A percentile compares a stretch with the other conserved stretches of the same genome.
These are phyloP conservation scores for Clathrus columnatus DNA, from an alignment of 768 basidiomycete genomes.

Conservation along the genomic window DNA sequence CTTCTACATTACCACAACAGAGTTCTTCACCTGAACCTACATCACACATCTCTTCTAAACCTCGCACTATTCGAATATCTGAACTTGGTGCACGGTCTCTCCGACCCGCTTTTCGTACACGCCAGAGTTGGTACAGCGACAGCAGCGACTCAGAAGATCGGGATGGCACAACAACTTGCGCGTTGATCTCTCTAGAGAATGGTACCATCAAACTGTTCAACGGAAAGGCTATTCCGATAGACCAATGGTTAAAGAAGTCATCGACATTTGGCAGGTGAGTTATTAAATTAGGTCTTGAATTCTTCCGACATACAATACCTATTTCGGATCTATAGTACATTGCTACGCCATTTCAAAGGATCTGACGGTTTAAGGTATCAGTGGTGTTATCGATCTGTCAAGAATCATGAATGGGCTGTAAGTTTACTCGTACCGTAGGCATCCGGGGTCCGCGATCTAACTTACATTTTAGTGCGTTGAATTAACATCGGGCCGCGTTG, in stretches of 20 bases:
- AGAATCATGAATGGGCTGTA: constrained; percentile 59
- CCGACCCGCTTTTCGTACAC: constrained; percentile 20
- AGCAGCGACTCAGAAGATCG: constrained; percentile 37
- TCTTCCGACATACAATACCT: neutral
- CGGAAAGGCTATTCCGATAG: constrained; percentile 35
- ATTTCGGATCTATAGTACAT: constrained; percentile 20
- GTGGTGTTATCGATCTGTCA: constrained; percentile 43
- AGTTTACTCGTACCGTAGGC: too few relatives aligned
- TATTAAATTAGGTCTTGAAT: neutral
- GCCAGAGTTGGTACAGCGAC: constrained; percentile 34
- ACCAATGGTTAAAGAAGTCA: constrained; percentile 40
- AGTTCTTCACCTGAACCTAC: constrained; percentile 22
- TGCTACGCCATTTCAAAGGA: constrained; percentile 36
- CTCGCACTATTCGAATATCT: constrained; percentile 30
- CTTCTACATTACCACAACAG: neutral
- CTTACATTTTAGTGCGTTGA: constrained; percentile 45
- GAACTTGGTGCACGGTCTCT: constrained; percentile 37
- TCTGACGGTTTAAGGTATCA: constrained; percentile 53
- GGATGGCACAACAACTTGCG: neutral
- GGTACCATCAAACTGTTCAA: constrained; percentile 42
- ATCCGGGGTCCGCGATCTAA: neutral
- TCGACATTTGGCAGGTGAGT: constrained; percentile 35
- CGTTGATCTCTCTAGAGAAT: constrained; percentile 22
- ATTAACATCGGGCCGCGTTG: constrained; percentile 32
- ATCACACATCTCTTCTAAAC: constrained; percentile 40